Conservation (phyloP, 768 basidiomycete species). For the Obba rivulosa region DNA sequence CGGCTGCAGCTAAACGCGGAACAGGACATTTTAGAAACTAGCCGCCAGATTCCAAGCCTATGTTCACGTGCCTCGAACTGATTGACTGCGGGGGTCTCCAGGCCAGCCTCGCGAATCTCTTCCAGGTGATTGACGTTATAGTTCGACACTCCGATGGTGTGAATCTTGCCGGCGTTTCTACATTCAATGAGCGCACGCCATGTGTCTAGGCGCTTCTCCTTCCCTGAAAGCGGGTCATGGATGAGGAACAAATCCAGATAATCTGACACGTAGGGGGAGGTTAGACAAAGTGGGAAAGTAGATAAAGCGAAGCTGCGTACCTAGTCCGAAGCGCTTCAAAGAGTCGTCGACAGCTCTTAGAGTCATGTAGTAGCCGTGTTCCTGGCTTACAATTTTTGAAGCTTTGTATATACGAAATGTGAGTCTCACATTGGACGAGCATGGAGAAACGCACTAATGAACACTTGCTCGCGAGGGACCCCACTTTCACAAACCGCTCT, state of each 20-base stretch:
- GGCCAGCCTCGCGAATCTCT: slow-evolving; percentile 60
- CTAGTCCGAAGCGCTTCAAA: slow-evolving; percentile 50
- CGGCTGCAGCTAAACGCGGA: slow-evolving; percentile 61
- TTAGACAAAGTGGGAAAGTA: too few relatives aligned
- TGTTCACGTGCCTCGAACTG: slow-evolving; percentile 62
- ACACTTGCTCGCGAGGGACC: slow-evolving; percentile 51
- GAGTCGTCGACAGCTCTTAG: slow-evolving; percentile 56
- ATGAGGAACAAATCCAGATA: slow-evolving; percentile 40
- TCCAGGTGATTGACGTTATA: slow-evolving; percentile 64
- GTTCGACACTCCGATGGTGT: slow-evolving; percentile 41
- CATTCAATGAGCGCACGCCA: slow-evolving; percentile 34
- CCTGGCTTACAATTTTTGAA: slow-evolving; percentile 54
- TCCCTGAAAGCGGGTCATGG: slow-evolving; percentile 37
- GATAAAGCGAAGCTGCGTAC: slow-evolving; percentile 29
- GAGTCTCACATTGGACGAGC: too few relatives aligned
- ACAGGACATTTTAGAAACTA: not conserved
- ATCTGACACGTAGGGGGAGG: not conserved
- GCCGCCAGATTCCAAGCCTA: not conserved
- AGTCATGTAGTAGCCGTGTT: slow-evolving; percentile 60
- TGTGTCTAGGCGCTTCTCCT: slow-evolving; percentile 29
- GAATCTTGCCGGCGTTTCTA: slow-evolving; percentile 30
- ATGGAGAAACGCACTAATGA: slow-evolving; percentile 57
- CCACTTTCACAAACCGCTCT: slow-evolving; percentile 53
- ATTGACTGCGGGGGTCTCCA: slow-evolving; percentile 67
- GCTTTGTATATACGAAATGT: slow-evolving; percentile 44